Base-by-base conservation (phyloP, 192 early-diverging fungal genomes). In the Phlyctochytrium planicorne region DNA sequence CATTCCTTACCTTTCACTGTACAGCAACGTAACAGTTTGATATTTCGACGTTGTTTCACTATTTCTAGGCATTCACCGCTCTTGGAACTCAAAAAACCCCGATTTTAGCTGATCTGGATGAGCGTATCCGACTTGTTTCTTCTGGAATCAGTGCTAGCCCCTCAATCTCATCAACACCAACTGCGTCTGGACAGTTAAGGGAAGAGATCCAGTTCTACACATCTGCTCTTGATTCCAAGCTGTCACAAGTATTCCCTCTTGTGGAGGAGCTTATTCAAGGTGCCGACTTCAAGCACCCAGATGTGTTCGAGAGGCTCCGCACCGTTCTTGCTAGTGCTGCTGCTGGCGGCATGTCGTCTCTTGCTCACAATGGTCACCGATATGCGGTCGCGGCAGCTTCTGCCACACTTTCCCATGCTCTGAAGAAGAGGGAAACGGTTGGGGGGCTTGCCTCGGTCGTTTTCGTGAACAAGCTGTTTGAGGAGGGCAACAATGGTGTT, bases 81-180 rank as follows among this genome's bases (percentile, higher is more conserved):
- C 67, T 85, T 2, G 82, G 80, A 12, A 85, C 84, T 32, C 59
- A 66, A 23, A 37, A 37, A 12, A 72, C 73, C 23, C 67, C 67
- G 2, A 34, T 66, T 10, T 92, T 97, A 82, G 79, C 89, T 14
- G 88, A 89, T 20, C 87, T 98, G 30, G 94, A 96, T 62, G 92
- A 96, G 29, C 87, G 92, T 0, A 91, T 97, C 61, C 82, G 93
- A 24, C 74, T 91, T 25, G 79, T 86, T 65, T 96, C 95, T 1
- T 94, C 92, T 59, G 96, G 96, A 17, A 81, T 98, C 32, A 80
- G 78, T n/a, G 87, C 85, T 14, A 74, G 87, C 50, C 78, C 88
- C 14, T 84, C 87, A 60, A 71, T 89, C 47, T 36, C 33, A 17
- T n/a, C 77, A 17, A 30, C 62, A 16, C 70, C 73, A 4, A 16